Evolutionary conservation across 1,284 basidiomycete species (phyloP).

Genomic region (Termitomyces sp.): DNA sequence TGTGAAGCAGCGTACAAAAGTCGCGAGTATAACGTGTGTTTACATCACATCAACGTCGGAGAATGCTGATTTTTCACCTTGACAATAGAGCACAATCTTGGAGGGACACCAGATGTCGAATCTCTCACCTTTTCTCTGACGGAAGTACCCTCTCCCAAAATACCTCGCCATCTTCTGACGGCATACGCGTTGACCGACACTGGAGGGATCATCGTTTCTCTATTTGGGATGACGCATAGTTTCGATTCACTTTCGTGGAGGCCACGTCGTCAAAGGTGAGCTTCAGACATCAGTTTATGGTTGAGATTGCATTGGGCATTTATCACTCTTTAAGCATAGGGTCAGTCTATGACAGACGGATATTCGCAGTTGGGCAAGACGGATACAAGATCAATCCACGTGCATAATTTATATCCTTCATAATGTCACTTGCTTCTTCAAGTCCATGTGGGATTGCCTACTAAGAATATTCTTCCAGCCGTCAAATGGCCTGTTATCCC

Average conservation of each 20-base stretch:
- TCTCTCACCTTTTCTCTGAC: slow-evolving; percentile 56
- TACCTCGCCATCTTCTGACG: slow-evolving; percentile 37
- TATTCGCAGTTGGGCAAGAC: not conserved
- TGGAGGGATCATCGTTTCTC: slow-evolving; percentile 64
- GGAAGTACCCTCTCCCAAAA: slow-evolving; percentile 25
- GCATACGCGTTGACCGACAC: slow-evolving; percentile 58
- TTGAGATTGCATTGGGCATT: not conserved
- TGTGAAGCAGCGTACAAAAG: slow-evolving; percentile 57
- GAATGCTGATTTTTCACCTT: not conserved
- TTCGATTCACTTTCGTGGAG: not conserved
- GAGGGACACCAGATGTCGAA: slow-evolving; percentile 56
- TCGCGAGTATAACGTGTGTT: slow-evolving; percentile 65
- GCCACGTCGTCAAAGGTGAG: not conserved
- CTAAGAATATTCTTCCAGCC: not conserved
- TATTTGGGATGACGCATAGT: slow-evolving; percentile 45
- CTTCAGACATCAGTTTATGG: not conserved
- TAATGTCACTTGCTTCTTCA: not conserved
- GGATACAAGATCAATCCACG: slow-evolving; percentile 4
- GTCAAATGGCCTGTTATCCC: not conserved
- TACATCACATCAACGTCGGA: slow-evolving; percentile 7
- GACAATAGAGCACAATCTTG: slow-evolving; percentile 55
- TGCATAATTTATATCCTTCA: not conserved
- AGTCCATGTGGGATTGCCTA: not conserved
- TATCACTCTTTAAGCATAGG: not conserved
- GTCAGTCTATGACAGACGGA: not conserved